Evolutionary conservation across 2,329 filamentous ascomycete species (phyloP), one percentile per base, ranked within the genome.

Genomic region (Ophiostoma triangulosporum): DNA sequence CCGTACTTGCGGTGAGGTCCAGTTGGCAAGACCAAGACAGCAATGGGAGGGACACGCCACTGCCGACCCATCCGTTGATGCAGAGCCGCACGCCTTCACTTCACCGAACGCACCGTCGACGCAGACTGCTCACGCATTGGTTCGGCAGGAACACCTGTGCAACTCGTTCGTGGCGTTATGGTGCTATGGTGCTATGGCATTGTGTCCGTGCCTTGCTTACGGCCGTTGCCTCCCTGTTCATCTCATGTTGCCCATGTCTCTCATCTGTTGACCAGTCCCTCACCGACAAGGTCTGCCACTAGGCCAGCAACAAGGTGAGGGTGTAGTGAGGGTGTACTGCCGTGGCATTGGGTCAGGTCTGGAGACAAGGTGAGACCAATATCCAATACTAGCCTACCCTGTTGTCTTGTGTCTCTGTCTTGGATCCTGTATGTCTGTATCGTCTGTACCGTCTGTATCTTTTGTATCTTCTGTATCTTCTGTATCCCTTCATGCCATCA

Each of bases 331-430:
- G 15, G 43, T 33, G 27, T 32, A n/a, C 46, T 51, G 31, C 53
- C 53, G 48, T 38, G 53, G 32, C 32, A 54, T 43, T 40, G 38
- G 48, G 32, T 20, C 48, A 31, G 53, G 31, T 51, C 24, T 51
- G 38, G 20, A 22, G 22, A 43, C 43, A 48, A 48, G 9, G n/a
- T 48, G 24, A 31, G 43, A 27, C 43, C 26, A 48, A 31, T 31
- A 46, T 17, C 5, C 17, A 48, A 32, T 29, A 26, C 27, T 14
- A 29, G n/a, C n/a, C n/a, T n/a, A n/a, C n/a, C n/a, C n/a, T 17
- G 35, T 17, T 38, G 9, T 17, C 40, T 35, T 36, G 6, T n/a
- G 15, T n/a, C 26, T 38, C n/a, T 4, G 14, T 20, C 35, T 3
- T 6, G 5, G n/a, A n/a, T n/a, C n/a, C n/a, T n/a, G n/a, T n/a